Base-by-base conservation (phyloP, 257 asterid species). In the Solanum gracilifrons region DNA sequence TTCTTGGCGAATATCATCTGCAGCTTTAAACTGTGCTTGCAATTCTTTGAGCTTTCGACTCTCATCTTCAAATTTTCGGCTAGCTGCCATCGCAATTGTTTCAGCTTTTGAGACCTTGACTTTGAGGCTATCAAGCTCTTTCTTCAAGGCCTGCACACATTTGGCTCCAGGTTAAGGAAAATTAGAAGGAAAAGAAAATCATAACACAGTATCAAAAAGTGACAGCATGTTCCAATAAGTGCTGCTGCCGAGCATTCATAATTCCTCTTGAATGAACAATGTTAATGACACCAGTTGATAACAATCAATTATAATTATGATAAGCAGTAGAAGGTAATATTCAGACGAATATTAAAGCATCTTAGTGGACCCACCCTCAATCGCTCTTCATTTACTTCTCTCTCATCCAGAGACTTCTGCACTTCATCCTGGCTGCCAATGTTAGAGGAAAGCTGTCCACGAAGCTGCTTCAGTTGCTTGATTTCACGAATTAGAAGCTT, bases 391-490 rank as follows among this genome's bases (percentile, higher is more conserved):
- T 85, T 90, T 93, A 93, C 95, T 79, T 86, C 97, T 88, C 92
- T 92, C 88, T 97, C 92, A 85, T 94, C 96, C 89, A 96, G 92
- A 87, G 96, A 98, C 93, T 95, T 93, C 90, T 93, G 95, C 88
- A 97, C 92, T 91, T 97, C 99, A 88, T 92, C 98, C 87, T 92
- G 93, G 92, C 93, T 94, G 46, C 99, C 98, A 88, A 93, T 92
- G 90, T 91, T 96, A 71, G 95, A 95, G 31, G 99, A 95, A 82
- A 97, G 87, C 84, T 97, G 98, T 77, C 93, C 98, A 4, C 99
- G 96, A 68, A 92, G 94, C 90, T 96, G 98, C 93, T 95, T 95
- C 92, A 97, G 90, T 89, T 93, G 98, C 92, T 96, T 97, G 91
- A 97, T 96, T 89, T 95, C 98, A 55, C 97, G 96, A 91, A 96